These are phyloP conservation scores for Orbilia oligospora DNA, from an alignment of 2,329 filamentous ascomycete genomes.

Conservation along the genomic window DNA sequence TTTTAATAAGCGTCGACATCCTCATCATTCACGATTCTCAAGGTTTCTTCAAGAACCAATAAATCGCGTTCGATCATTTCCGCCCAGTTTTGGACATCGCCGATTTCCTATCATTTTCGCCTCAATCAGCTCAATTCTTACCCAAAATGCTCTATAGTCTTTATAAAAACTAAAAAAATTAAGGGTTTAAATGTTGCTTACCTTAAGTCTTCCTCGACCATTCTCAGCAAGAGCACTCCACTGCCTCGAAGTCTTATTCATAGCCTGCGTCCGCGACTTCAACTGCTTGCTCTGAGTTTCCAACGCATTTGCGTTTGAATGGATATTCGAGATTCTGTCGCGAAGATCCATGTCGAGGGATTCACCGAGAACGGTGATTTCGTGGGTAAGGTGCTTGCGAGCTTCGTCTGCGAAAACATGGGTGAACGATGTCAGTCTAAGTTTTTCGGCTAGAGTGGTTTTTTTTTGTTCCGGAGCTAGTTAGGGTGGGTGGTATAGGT, in stretches of 20 bases:
- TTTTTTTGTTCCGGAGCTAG: constrained; percentile 5
- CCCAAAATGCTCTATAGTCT: not conserved
- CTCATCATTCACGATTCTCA: constrained; percentile 71
- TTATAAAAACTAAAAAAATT: no score
- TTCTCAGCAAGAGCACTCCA: constrained; percentile 76
- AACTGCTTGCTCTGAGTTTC: constrained; percentile 78
- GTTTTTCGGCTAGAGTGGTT: constrained; percentile 35
- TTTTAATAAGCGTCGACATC: constrained; percentile 62
- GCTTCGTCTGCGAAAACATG: constrained; percentile 68
- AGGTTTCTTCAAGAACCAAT: constrained; percentile 76
- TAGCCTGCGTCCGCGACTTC: constrained; percentile 72
- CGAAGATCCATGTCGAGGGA: constrained; percentile 79
- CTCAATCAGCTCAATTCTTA: constrained; percentile 17
- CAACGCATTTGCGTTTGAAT: constrained; percentile 77
- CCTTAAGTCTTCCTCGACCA: constrained; percentile 78
- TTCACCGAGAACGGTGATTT: constrained; percentile 74
- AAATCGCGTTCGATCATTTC: constrained; percentile 82
- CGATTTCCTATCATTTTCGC: constrained; percentile 71
- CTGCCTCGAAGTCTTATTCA: constrained; percentile 77
- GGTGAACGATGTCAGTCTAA: not conserved
- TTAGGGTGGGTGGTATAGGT: not conserved
- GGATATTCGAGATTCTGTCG: constrained; percentile 77
- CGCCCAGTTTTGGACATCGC: constrained; percentile 88
- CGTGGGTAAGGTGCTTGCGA: constrained; percentile 70
- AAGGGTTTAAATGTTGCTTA: constrained; percentile 39